Conservation (phyloP, 2,329 filamentous ascomycete species). For the Cordyceps javanica region DNA sequence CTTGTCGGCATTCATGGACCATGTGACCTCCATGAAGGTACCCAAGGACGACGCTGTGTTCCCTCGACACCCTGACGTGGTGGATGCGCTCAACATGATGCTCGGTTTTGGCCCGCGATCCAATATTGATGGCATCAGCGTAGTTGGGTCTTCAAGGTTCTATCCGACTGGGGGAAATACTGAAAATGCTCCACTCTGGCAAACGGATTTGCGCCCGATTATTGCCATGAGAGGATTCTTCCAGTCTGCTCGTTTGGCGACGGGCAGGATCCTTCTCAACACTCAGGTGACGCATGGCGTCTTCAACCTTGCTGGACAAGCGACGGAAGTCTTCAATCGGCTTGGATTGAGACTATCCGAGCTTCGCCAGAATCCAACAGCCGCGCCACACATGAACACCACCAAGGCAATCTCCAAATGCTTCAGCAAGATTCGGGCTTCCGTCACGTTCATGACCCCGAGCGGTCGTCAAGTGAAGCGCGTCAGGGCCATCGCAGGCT, state of each 20-base stretch:
- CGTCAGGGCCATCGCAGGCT: slow-evolving; percentile 23
- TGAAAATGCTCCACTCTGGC: slow-evolving; percentile 23
- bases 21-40: slow-evolving; percentile 38
- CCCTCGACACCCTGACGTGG: slow-evolving; percentile 41
- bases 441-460: slow-evolving; percentile 25
- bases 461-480: slow-evolving; percentile 25
- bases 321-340: slow-evolving; percentile 29
- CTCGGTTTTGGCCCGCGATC: slow-evolving; percentile 39
- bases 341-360: slow-evolving; percentile 14
- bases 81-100: slow-evolving; percentile 48
- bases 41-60: slow-evolving; percentile 31
- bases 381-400: slow-evolving; percentile 19
- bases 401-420: slow-evolving; percentile 30
- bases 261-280: slow-evolving; percentile 49
- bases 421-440: slow-evolving; percentile 33
- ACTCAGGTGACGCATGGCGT: slow-evolving; percentile 49
- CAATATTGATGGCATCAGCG: slow-evolving; percentile 26
- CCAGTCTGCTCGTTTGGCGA: slow-evolving; percentile 47
- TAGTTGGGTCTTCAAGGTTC: slow-evolving; percentile 42
- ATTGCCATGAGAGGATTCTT: slow-evolving; percentile 47
- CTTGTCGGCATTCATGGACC: slow-evolving; percentile 36
- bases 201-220: slow-evolving; percentile 27
- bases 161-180: slow-evolving; percentile 35
- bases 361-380: too few species aligned
- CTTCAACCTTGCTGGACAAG: slow-evolving; percentile 36